phyloP scores from a whole-genome alignment of 768 basidiomycete species.

The Vararia minispora region DNA sequence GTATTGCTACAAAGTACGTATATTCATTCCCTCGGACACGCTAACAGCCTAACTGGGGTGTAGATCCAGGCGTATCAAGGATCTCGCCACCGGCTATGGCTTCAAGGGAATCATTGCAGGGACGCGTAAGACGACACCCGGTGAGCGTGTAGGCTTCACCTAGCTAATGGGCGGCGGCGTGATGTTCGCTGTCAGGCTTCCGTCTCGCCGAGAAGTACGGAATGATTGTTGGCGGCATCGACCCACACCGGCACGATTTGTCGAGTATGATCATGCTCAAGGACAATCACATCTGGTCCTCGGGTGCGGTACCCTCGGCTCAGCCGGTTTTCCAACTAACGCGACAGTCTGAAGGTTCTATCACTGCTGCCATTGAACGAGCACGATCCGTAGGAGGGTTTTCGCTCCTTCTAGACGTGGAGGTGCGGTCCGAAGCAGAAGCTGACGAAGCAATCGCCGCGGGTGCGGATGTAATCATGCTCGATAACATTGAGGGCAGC shows the following conservation, averaged over 20 bases:
- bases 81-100: conserved; percentile 65
- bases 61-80: conserved; percentile 77
- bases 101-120: conserved; percentile 88
- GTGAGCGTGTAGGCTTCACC: conserved; percentile 23
- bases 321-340: not conserved
- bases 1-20: conserved; percentile 87
- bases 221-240: conserved; percentile 96
- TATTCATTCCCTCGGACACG: not conserved
- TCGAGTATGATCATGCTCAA: conserved; percentile 99
- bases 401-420: conserved; percentile 84
- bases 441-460: conserved; percentile 96
- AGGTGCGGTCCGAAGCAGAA: conserved; percentile 80
- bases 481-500: conserved; percentile 83
- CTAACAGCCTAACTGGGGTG: not conserved
- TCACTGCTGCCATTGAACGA: conserved; percentile 74
- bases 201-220: conserved; percentile 96
- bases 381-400: conserved; percentile 91
- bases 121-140: conserved; percentile 95
- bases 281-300: conserved; percentile 99
- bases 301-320: conserved; percentile 36
- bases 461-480: conserved; percentile 91
- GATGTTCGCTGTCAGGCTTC: conserved; percentile 45
- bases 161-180: not conserved
- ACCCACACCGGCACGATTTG: conserved; percentile 92
- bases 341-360: no score